Evolutionary conservation across 202 grass and related monocot genomes (phyloP).

Genomic region (Tripidium arundinaceum): DNA sequence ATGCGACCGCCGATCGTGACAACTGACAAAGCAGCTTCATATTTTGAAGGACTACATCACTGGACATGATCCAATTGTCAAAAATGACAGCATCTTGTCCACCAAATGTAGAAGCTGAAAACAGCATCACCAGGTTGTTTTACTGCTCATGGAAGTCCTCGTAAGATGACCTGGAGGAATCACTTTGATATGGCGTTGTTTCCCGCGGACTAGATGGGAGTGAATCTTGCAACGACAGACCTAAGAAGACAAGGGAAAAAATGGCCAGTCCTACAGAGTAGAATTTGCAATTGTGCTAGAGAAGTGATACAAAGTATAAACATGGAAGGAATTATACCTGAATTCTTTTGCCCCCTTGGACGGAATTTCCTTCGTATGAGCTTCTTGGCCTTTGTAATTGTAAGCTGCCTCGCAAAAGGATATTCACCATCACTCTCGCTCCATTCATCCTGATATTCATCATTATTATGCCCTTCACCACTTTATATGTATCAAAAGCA

Average conservation of each 20-base stretch:
- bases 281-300: neutral
- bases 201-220: constrained; percentile 88
- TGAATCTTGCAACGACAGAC: constrained; percentile 75
- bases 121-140: neutral
- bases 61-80: neutral
- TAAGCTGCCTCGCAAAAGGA: constrained; percentile 83
- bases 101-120: constrained; percentile 4
- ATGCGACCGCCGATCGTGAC: too few species aligned
- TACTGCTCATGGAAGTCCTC: constrained; percentile 82
- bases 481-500: neutral
- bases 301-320: neutral
- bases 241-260: constrained; percentile 30
- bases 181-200: constrained; percentile 88
- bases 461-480: constrained; percentile 65
- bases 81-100: neutral
- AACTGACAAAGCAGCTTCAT: neutral
- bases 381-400: constrained; percentile 88
- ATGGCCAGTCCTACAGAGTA: neutral
- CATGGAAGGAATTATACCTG: constrained; percentile 38
- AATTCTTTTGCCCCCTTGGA: constrained; percentile 77
- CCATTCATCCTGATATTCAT: constrained; percentile 81
- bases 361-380: constrained; percentile 69
- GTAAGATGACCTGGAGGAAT: constrained; percentile 82
- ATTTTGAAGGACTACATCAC: neutral
- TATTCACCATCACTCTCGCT: constrained; percentile 91